Conservation (phyloP, 345 rosid genomes). For the Dipteronia dyeriana region DNA sequence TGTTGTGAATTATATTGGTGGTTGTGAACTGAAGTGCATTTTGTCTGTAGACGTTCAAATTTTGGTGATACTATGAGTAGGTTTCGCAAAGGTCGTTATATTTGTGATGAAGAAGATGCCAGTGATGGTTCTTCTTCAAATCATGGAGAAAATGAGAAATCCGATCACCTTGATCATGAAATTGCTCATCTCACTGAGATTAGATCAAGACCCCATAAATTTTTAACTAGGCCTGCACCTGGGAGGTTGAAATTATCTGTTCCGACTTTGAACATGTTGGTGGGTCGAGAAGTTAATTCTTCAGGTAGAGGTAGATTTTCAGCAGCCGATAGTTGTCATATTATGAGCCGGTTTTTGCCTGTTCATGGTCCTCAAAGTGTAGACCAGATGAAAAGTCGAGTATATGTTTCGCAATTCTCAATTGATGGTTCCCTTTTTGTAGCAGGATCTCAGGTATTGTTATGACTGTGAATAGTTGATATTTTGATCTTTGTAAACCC, state of each 20-base stretch:
- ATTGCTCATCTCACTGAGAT: constrained; percentile 53
- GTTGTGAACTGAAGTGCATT: neutral
- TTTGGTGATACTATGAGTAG: constrained; percentile 30
- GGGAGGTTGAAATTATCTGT: constrained; percentile 41
- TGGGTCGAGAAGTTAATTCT: constrained; percentile 59
- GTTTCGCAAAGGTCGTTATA: constrained; percentile 15
- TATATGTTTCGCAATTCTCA: constrained; percentile 69
- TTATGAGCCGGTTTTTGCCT: constrained; percentile 61
- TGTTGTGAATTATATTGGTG: neutral
- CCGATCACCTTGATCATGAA: constrained; percentile 44
- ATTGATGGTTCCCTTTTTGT: constrained; percentile 62
- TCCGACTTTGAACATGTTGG: constrained; percentile 61
- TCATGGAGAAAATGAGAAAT: constrained; percentile 9
- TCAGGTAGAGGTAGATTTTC: constrained; percentile 64
- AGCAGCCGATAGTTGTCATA: constrained; percentile 56
- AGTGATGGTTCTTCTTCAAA: constrained; percentile 5
- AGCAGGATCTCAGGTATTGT: constrained; percentile 60
- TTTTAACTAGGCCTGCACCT: constrained; percentile 25
- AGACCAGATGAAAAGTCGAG: constrained; percentile 40
- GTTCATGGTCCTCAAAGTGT: constrained; percentile 48
- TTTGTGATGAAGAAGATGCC: constrained; percentile 30
- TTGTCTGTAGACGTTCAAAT: neutral
- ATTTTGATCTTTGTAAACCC: neutral
- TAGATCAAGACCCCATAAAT: constrained; percentile 48
- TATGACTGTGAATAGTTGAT: neutral